Percentiles rank a stretch among this genome's conserved stretches.
Evolutionary conservation across 495 filamentous ascomycete genomes (phyloP).

Genomic region (Podospora fimiseda): DNA sequence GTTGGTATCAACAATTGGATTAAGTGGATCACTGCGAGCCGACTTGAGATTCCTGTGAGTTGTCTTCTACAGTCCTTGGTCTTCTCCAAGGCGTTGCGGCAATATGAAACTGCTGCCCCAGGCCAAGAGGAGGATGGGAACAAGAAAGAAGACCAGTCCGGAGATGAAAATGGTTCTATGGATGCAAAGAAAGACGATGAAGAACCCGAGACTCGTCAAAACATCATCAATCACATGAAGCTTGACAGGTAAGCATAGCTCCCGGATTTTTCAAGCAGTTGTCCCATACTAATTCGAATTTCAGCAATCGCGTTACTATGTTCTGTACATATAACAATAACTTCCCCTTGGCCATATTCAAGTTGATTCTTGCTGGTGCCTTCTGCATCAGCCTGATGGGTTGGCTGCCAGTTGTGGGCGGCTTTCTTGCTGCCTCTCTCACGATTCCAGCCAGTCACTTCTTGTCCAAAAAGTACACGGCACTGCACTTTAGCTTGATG

Average conservation of each 20-base stretch:
- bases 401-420: constrained; percentile 55
- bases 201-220: constrained; percentile 15
- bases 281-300: no score
- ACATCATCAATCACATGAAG: constrained; percentile 35
- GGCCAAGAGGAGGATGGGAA: constrained; percentile 30
- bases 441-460: constrained; percentile 55
- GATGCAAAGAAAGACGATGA: constrained; percentile 1
- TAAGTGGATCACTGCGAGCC: constrained; percentile 54
- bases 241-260: no score
- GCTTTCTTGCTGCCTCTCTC: constrained; percentile 48
- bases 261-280: no score
- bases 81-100: constrained; percentile 60
- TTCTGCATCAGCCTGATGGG: constrained; percentile 60
- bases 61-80: constrained; percentile 58
- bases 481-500: constrained; percentile 59
- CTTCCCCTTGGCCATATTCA: constrained; percentile 52
- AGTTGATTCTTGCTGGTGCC: constrained; percentile 50
- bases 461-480: constrained; percentile 49
- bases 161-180: constrained; percentile 1
- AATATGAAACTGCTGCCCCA: constrained; percentile 58
- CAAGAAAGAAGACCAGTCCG: not conserved
- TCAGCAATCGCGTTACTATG: constrained; percentile 54
- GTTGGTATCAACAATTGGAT: constrained; percentile 49
- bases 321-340: constrained; percentile 60
- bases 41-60: constrained; percentile 52